Conservation (phyloP, 176 grass and related monocot species). For the Phoenix dactylifera region DNA sequence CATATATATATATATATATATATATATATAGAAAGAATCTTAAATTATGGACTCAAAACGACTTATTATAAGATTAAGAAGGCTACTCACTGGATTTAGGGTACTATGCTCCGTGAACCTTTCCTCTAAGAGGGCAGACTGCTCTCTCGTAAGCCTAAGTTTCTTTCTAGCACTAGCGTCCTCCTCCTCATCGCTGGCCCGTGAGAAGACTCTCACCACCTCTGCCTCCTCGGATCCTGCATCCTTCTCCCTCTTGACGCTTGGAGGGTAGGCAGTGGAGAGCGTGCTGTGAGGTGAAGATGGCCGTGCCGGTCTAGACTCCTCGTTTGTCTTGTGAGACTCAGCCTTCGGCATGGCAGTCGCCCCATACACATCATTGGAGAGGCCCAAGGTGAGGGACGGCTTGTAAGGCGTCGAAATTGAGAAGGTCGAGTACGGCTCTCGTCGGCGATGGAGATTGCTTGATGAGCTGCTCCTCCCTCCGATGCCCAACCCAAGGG, state of each 20-base stretch:
- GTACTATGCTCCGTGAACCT: constrained; percentile 94
- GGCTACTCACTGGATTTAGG: constrained; percentile 68
- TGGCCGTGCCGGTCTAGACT: constrained; percentile 1
- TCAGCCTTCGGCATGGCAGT: too few species aligned
- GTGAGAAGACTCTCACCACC: constrained; percentile 33
- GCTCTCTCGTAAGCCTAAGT: constrained; percentile 85
- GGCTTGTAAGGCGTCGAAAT: constrained; percentile 16
- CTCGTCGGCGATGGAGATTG: neutral
- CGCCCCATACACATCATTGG: constrained; percentile 8
- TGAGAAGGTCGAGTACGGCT: neutral
- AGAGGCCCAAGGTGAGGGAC: constrained; percentile 70
- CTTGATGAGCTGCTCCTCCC: neutral
- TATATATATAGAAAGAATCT: neutral
- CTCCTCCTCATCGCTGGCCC: constrained; percentile 52
- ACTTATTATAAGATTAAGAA: too few species aligned
- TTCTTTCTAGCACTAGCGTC: constrained; percentile 83
- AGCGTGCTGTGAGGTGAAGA: constrained; percentile 13
- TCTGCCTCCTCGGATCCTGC: constrained; percentile 39
- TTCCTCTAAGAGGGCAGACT: constrained; percentile 84
- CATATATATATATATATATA: neutral
- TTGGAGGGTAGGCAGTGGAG: constrained; percentile 1
- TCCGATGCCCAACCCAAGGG: constrained; percentile 57
- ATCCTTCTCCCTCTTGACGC: constrained; percentile 13
- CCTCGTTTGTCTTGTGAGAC: neutral
- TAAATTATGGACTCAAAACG: too few species aligned